Evolutionary conservation across 2,329 filamentous ascomycete species (phyloP).

Genomic region (Pseudogymnoascus sp.): DNA sequence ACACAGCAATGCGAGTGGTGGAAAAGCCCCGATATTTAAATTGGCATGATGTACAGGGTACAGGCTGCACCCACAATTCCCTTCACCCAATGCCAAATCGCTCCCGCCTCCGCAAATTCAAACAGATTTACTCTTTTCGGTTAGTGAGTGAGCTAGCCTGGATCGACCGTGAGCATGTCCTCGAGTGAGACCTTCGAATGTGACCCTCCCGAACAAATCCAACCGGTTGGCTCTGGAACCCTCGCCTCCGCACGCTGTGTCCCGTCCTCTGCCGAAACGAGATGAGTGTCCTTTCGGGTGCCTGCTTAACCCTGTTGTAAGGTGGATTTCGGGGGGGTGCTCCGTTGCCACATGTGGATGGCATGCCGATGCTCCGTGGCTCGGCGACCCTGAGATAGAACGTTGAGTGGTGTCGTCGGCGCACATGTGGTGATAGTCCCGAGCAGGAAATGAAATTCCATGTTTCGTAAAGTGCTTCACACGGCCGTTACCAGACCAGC

Average conservation of each 20-base stretch:
- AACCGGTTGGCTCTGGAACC: neutral
- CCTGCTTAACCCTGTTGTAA: neutral
- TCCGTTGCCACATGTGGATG: neutral
- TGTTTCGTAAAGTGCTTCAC: neutral
- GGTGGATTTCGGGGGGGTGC: neutral
- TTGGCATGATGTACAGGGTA: neutral
- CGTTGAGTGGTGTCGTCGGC: neutral
- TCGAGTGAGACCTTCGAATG: neutral
- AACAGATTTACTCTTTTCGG: neutral
- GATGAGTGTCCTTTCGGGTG: neutral
- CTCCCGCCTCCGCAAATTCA: neutral
- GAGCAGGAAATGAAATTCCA: neutral
- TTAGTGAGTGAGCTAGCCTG: neutral
- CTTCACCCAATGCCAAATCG: slow-evolving; percentile 2
- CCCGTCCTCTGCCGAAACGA: neutral
- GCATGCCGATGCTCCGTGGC: neutral
- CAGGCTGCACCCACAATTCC: neutral
- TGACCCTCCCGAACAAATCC: neutral
- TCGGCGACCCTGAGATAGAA: neutral
- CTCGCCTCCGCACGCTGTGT: neutral
- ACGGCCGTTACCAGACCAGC: neutral
- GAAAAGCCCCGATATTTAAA: neutral
- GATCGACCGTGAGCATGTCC: neutral
- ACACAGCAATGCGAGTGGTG: neutral
- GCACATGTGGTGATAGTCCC: neutral